Base-by-base conservation (phyloP, 352 stramenopile genomes). In the Phytophthora lateralis region DNA sequence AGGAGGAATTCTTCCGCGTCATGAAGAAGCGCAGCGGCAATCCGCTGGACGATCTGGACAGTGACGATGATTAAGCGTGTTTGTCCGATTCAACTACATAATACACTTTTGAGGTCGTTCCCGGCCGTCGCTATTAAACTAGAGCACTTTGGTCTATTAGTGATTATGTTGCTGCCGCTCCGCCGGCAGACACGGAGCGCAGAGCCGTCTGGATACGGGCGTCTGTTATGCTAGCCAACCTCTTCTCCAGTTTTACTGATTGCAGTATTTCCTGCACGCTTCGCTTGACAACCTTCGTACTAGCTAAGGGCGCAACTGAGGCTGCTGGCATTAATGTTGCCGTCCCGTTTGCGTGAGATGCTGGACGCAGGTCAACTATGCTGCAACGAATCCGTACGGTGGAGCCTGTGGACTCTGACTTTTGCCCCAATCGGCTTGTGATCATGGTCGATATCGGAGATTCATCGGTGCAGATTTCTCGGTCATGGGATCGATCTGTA, bases 11-110 rank as follows among this genome's bases (percentile, higher is more conserved):
- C 68, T 98, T 96, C 64, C 85, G 91, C 10, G 91, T 98, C 29
- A 98, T 98, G 95, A 97, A 97, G 60, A 98, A 98, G 66, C 87
- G 93, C 6, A 95, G 88, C 12, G 93, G 97, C 5, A 96, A 97
- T 45, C 93, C 93, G 3, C 71, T 98, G 10, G 91, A 97, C 55
- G 92, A 98, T 62, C 67, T 97, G 8, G 86, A 95, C 46, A 95
- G 85, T 38, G 91, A 98, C 65, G 89, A 97, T 35, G 91, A 98
- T 44, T 95, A 39, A 82, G 8, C 24, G 6, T 14, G 27, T 15
- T 44, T 27, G 29, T 17, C 20, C 32, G 9, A 38, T 30, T 30
- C 29, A 37, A 24, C 2, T n/a, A 21, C 47, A 8, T 12, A 50
- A 46, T 56, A 43, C 30, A 55, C 20, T 46, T 21, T 64, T 18